Evolutionary conservation across 2,329 filamentous ascomycete species (phyloP).

Genomic region (Podosphaera leucotricha): DNA sequence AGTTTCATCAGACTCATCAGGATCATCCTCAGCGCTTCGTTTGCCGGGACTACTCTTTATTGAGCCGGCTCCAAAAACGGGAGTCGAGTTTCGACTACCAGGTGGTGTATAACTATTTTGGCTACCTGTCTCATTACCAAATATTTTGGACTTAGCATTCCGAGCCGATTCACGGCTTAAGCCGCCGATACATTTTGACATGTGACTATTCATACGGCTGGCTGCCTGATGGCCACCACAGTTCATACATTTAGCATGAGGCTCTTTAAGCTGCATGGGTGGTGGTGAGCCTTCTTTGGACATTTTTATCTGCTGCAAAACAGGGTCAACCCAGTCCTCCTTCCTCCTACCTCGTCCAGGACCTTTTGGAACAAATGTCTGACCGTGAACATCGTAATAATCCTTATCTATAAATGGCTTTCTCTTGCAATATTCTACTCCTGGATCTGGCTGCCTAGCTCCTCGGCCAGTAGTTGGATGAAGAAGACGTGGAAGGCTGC

Average conservation of each 20-base stretch:
- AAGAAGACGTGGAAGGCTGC: conserved; percentile 49
- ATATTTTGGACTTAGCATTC: conserved; percentile 38
- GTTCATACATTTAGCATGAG: conserved; percentile 42
- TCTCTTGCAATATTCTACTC: conserved; percentile 54
- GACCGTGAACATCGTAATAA: conserved; percentile 61
- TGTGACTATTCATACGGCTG: conserved; percentile 41
- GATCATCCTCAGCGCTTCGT: conserved; percentile 13
- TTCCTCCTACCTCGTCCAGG: conserved; percentile 62
- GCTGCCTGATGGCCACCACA: conserved; percentile 43
- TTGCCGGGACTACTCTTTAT: conserved; percentile 12
- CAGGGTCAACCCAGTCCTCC: conserved; percentile 42
- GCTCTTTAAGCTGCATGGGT: conserved; percentile 37
- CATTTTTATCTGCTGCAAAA: conserved; percentile 14
- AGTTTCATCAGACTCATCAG: conserved; percentile 14
- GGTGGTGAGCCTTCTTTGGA: conserved; percentile 21
- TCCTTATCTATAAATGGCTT: conserved; percentile 55
- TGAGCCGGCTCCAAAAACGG: conserved; percentile 19
- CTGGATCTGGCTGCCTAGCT: conserved; percentile 38
- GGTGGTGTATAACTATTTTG: conserved; percentile 34
- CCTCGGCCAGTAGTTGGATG: conserved; percentile 50
- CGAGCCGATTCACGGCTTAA: conserved; percentile 38
- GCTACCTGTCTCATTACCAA: conserved; percentile 24
- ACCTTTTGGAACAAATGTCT: conserved; percentile 53
- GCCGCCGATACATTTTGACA: conserved; percentile 44
- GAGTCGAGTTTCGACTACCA: conserved; percentile 38